Conservation (phyloP, 345 rosid species). For the Eucalyptus cloeziana region DNA sequence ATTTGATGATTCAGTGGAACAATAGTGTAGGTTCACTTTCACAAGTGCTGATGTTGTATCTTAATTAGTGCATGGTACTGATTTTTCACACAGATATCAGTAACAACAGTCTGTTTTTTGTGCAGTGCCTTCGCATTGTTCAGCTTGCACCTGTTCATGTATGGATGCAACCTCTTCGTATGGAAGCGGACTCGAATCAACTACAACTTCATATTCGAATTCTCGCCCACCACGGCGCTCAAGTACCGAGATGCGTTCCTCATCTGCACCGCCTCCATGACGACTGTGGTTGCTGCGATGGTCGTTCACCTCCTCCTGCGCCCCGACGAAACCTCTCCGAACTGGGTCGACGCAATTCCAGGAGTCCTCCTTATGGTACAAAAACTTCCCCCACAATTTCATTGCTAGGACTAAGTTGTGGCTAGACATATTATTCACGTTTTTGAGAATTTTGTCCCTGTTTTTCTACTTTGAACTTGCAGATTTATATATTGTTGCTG, state of each 20-base stretch:
- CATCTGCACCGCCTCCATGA: constrained; percentile 84
- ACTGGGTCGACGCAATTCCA: constrained; percentile 72
- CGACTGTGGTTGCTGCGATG: constrained; percentile 76
- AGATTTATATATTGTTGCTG: constrained; percentile 52
- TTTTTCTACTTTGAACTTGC: neutral
- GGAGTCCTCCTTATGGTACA: constrained; percentile 69
- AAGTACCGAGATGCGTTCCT: constrained; percentile 85
- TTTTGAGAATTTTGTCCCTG: neutral
- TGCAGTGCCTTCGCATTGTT: constrained; percentile 79
- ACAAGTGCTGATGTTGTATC: neutral
- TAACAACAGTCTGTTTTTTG: neutral
- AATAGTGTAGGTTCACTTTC: neutral
- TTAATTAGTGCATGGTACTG: neutral
- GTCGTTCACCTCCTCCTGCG: constrained; percentile 72
- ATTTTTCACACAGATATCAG: neutral
- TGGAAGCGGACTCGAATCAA: constrained; percentile 84
- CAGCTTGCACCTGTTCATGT: constrained; percentile 89
- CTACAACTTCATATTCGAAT: constrained; percentile 78
- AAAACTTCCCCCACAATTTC: neutral
- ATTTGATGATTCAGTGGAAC: neutral
- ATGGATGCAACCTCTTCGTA: constrained; percentile 84
- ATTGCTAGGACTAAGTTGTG: neutral
- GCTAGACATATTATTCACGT: neutral
- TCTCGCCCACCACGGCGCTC: constrained; percentile 61
- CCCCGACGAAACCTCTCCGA: constrained; percentile 35